A percentile compares a stretch with the other conserved stretches of the same genome.
Conservation (phyloP, 1,139 yeast species). For the Taphrina deformans region DNA sequence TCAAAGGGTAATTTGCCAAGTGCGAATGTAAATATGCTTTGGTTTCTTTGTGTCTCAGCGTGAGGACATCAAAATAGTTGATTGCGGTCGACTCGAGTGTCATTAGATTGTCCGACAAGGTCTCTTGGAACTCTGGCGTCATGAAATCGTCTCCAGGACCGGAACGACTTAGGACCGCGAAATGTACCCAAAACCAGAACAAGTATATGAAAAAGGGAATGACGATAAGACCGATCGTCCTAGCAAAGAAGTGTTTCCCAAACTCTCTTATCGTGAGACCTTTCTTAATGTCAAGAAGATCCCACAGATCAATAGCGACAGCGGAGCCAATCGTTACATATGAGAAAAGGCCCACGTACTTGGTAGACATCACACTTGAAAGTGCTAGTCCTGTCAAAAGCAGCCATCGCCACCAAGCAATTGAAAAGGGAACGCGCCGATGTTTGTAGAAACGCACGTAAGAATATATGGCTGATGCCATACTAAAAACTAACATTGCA, state of each 20-base stretch:
- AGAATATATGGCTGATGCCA: slow-evolving; percentile 73
- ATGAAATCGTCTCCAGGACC: slow-evolving; percentile 96
- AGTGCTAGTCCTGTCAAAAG: slow-evolving; percentile 76
- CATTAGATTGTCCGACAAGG: slow-evolving; percentile 77
- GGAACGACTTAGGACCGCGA: slow-evolving; percentile 71
- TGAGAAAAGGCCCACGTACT: slow-evolving; percentile 93
- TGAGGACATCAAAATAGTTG: slow-evolving; percentile 71
- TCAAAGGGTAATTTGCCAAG: slow-evolving; percentile 67
- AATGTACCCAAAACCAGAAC: slow-evolving; percentile 93
- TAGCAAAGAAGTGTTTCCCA: slow-evolving; percentile 69
- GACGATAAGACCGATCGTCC: slow-evolving; percentile 70
- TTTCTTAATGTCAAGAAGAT: slow-evolving; percentile 66
- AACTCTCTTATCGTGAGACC: slow-evolving; percentile 66
- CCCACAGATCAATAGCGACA: slow-evolving; percentile 84
- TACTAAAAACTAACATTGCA: slow-evolving; percentile 78
- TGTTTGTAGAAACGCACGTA: slow-evolving; percentile 78
- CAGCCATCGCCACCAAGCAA: slow-evolving; percentile 86
- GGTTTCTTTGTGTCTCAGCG: slow-evolving; percentile 75
- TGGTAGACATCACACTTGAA: slow-evolving; percentile 86
- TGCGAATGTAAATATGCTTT: slow-evolving; percentile 81
- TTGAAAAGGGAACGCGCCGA: slow-evolving; percentile 65
- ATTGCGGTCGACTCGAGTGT: slow-evolving; percentile 70
- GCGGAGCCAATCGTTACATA: slow-evolving; percentile 84
- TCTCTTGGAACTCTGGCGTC: slow-evolving; percentile 91
- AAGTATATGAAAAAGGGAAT: slow-evolving; percentile 81